Evolutionary conservation across 306 rosid genomes (phyloP).

Genomic region (Vicia villosa): DNA sequence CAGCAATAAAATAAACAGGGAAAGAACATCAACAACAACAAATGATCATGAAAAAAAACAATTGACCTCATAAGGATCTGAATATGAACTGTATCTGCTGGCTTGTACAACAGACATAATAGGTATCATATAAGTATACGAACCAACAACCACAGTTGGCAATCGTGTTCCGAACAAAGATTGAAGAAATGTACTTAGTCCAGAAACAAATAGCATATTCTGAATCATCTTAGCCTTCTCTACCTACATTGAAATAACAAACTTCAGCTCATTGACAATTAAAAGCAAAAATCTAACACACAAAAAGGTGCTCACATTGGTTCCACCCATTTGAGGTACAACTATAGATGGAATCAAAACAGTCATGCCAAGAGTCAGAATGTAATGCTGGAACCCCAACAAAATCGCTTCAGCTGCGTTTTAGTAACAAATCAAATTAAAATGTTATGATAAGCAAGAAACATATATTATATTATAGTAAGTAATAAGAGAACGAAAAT

Average conservation of each 20-base stretch:
- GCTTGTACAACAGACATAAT: conserved; percentile 70
- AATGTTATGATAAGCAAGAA: background rate
- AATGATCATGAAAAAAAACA: background rate
- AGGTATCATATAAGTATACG: conserved; percentile 71
- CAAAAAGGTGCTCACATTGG: conserved; percentile 47
- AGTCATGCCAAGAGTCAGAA: conserved; percentile 71
- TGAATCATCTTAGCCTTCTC: conserved; percentile 84
- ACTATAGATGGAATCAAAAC: conserved; percentile 68
- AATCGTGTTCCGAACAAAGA: conserved; percentile 81
- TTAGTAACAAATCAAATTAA: background rate
- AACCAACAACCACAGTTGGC: conserved; percentile 83
- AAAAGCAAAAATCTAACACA: background rate
- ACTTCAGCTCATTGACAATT: background rate
- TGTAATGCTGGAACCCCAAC: conserved; percentile 90
- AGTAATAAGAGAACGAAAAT: background rate
- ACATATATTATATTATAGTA: no score
- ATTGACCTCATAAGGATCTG: conserved; percentile 69
- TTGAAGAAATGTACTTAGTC: conserved; percentile 79
- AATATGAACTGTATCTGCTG: conserved; percentile 43
- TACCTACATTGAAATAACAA: conserved; percentile 44
- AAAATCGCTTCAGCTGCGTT: conserved; percentile 49
- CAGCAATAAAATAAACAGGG: conserved; percentile 9
- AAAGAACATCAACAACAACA: background rate
- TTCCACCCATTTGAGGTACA: conserved; percentile 93
- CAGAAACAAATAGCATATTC: conserved; percentile 74